Evolutionary conservation across 371 early-diverging fungal species (phyloP), one percentile per base, ranked within the genome.

Genomic region (Cokeromyces recurvatus): DNA sequence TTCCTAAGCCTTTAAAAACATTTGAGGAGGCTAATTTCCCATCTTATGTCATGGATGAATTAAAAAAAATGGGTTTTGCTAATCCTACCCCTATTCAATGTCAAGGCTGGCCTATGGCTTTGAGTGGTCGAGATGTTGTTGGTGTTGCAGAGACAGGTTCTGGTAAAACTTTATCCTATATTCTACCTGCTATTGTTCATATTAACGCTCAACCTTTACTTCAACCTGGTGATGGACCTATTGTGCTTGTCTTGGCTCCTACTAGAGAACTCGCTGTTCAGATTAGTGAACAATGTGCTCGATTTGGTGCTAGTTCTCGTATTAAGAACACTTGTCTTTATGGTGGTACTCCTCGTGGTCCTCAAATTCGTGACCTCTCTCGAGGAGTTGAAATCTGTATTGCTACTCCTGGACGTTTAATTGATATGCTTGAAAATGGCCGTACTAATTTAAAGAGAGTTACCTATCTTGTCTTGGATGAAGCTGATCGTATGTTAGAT

Each of bases 91-190:
- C 97, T 29, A 99, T 99, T 60, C 99, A 99, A 77, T 87, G 94
- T 20, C 99, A 99, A 68, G 99, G 99, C 42, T 98, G 98, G 98
- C 98, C 99, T 9, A 97, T 97, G 97, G 98, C 99, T 11, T 82
- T 99, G 29, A 86, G 87, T 36, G 99, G 99, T 48, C 82, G 97
- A 49, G 97, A 99, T 71, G 90, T 99, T 68, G 98, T 99, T 24
- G 95, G 95, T 54, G 89, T 99, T 54, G 99, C 99, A 14, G 89
- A 94, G 59, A 99, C 99, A 17, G 99, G 99, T 51, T 94, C 94
- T 36, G 99, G 99, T 27, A 99, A 99, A 69, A 99, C 99, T 2
- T 74, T 99, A 7, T 92, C 96, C 3, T 99, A 97, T 72, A 83
- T 90, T 37, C 74, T 99, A 17, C 99, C 99, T 31, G 92, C 96